phyloP scores from a whole-genome alignment of 1,284 basidiomycete genomes.

The Trichosporon ovoides region DNA sequence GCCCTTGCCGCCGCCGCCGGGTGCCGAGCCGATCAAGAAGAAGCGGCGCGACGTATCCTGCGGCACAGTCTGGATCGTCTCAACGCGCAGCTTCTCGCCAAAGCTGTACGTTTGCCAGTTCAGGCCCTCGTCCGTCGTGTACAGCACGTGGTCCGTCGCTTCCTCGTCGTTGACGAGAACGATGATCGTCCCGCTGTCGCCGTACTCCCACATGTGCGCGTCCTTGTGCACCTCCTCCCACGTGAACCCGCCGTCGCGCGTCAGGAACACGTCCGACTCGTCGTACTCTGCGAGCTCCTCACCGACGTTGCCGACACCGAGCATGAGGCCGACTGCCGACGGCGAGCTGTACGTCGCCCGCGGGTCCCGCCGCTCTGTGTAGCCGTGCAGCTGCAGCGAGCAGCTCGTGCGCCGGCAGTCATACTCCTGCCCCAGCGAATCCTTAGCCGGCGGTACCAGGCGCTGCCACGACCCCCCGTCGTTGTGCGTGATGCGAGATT shows the following conservation, averaged over 20 bases:
- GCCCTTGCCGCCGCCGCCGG: conserved; percentile 49
- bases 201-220: conserved; percentile 96
- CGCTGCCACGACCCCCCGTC: conserved; percentile 89
- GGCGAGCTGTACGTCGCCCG: conserved; percentile 88
- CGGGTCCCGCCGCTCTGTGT: conserved; percentile 85
- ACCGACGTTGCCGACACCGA: conserved; percentile 97
- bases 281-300: conserved; percentile 72
- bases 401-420: conserved; percentile 70
- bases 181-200: conserved; percentile 90
- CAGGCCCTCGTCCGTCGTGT: conserved; percentile 80
- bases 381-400: conserved; percentile 86
- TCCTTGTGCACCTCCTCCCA: conserved; percentile 99
- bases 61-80: conserved; percentile 79
- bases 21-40: conserved; percentile 69
- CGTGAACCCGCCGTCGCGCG: conserved; percentile 91
- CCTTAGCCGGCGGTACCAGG: conserved; percentile 65
- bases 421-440: conserved; percentile 73
- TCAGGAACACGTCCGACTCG: conserved; percentile 92
- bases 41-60: conserved; percentile 86
- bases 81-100: conserved; percentile 69
- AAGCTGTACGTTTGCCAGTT: conserved; percentile 87
- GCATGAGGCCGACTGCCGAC: conserved; percentile 82
- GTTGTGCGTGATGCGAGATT: conserved; percentile 90
- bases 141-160: conserved; percentile 81
- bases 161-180: conserved; percentile 93